These are phyloP conservation scores for Trifolium pratense DNA, from an alignment of 306 rosid species.

Conservation along the genomic window DNA sequence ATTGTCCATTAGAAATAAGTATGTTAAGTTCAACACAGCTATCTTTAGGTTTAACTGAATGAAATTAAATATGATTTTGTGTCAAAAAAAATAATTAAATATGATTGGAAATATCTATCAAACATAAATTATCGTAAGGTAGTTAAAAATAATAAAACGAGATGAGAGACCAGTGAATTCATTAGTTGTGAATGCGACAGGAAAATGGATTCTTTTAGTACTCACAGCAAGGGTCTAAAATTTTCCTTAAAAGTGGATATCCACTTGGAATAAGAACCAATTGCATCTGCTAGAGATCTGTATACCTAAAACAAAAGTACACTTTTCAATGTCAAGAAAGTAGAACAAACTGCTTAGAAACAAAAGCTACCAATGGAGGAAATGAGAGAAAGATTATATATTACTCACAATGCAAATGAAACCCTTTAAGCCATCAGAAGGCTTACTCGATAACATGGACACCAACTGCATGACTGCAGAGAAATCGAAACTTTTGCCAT, in stretches of 20 bases:
- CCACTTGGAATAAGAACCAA: constrained; percentile 92
- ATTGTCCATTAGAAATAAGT: constrained; percentile 37
- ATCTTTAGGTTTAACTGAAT: constrained; percentile 35
- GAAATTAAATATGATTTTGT: constrained; percentile 8
- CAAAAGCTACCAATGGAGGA: constrained; percentile 42
- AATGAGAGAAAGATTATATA: constrained; percentile 26
- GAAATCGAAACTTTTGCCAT: constrained; percentile 77
- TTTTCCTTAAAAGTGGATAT: constrained; percentile 74
- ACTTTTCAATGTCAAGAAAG: constrained; percentile 42
- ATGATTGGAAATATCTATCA: constrained; percentile 21
- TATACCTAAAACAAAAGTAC: constrained; percentile 65
- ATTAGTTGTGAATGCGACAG: constrained; percentile 22
- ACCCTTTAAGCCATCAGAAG: constrained; percentile 80
- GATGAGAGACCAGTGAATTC: constrained; percentile 6
- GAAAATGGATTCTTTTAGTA: constrained; percentile 43
- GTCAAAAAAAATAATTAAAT: constrained; percentile 12
- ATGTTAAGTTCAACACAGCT: constrained; percentile 23
- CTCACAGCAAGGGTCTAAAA: constrained; percentile 83
- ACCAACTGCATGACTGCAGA: constrained; percentile 88
- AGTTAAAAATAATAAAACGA: constrained; percentile 24
- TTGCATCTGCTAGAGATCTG: constrained; percentile 87
- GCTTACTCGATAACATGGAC: constrained; percentile 70
- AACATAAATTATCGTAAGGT: constrained; percentile 27
- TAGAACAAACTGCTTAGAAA: constrained; percentile 39
- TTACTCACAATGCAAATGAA: constrained; percentile 81